Percentiles rank a stretch among this genome's conserved stretches.
phyloP scores from a whole-genome alignment of 2,329 filamentous ascomycete species.

The Trichocomaceae sp. region DNA sequence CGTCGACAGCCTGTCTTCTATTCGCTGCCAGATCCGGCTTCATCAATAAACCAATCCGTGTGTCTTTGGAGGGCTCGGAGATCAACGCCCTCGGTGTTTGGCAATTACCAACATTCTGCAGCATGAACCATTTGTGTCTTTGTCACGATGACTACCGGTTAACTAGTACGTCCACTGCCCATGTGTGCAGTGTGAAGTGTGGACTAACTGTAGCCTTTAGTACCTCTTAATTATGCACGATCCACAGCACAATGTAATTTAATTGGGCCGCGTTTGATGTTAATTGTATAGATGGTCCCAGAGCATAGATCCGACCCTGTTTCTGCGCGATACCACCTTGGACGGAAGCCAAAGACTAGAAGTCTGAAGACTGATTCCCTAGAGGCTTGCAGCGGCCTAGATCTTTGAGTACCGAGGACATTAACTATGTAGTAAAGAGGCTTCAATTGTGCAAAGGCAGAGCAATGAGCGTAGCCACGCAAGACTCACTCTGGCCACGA shows the following conservation, averaged over 20 bases:
- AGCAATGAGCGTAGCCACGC: too few species aligned
- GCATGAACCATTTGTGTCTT: too few species aligned
- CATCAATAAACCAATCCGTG: neutral
- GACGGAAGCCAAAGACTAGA: neutral
- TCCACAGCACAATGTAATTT: neutral
- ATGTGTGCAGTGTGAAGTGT: too few species aligned
- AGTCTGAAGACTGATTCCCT: too few species aligned
- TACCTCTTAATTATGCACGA: neutral
- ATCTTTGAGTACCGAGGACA: neutral
- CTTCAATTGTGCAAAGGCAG: too few species aligned
- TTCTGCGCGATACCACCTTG: slow-evolving; percentile 7
- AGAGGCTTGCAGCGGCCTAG: neutral
- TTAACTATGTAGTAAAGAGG: too few species aligned
- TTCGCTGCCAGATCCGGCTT: neutral
- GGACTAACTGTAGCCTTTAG: neutral
- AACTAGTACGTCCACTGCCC: too few species aligned
- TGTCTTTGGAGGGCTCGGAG: neutral
- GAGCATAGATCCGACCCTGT: neutral
- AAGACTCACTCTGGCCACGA: too few species aligned
- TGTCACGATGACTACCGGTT: too few species aligned
- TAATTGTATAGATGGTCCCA: neutral
- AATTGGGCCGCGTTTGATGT: neutral
- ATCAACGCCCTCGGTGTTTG: neutral
- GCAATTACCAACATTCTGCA: neutral
- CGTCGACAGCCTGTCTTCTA: neutral